Conservation (phyloP, 352 stramenopile genomes). For the Globisporangium cylindrosporum region DNA sequence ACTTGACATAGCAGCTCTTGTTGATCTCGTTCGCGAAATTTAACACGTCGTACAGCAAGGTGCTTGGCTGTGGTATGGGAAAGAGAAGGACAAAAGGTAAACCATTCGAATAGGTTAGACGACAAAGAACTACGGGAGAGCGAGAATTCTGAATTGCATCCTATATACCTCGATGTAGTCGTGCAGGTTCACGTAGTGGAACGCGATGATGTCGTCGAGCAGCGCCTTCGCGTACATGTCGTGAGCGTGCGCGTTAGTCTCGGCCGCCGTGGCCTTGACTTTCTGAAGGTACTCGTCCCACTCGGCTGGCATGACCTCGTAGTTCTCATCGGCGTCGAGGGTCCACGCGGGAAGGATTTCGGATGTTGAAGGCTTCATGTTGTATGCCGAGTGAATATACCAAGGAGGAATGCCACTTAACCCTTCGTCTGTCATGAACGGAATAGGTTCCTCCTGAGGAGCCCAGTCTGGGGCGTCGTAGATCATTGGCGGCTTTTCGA, state of each 20-base stretch:
- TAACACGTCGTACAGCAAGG: no score
- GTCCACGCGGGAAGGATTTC: conserved; percentile 14
- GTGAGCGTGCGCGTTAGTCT: not conserved
- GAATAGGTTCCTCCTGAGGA: not conserved
- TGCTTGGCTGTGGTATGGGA: no score
- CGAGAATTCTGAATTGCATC: not conserved
- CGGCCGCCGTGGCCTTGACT: not conserved
- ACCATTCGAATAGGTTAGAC: no score
- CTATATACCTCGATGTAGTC: conserved; percentile 15
- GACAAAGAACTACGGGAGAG: no score
- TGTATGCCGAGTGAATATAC: not conserved
- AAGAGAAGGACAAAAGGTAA: no score
- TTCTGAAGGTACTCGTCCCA: not conserved
- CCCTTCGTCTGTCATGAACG: not conserved
- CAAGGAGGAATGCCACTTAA: not conserved
- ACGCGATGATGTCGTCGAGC: conserved; percentile 25
- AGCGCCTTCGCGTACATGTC: not conserved
- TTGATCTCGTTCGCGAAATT: not conserved
- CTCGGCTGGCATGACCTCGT: not conserved
- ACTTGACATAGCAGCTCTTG: conserved; percentile 29
- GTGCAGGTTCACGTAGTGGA: conserved; percentile 35
- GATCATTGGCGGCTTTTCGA: not conserved
- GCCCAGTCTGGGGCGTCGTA: not conserved
- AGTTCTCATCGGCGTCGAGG: conserved; percentile 4
- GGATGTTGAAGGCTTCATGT: conserved; percentile 1